Evolutionary conservation across 257 asterid genomes (phyloP), one percentile per base, ranked within the genome.

Genomic region (Fraxinus cuspidata): DNA sequence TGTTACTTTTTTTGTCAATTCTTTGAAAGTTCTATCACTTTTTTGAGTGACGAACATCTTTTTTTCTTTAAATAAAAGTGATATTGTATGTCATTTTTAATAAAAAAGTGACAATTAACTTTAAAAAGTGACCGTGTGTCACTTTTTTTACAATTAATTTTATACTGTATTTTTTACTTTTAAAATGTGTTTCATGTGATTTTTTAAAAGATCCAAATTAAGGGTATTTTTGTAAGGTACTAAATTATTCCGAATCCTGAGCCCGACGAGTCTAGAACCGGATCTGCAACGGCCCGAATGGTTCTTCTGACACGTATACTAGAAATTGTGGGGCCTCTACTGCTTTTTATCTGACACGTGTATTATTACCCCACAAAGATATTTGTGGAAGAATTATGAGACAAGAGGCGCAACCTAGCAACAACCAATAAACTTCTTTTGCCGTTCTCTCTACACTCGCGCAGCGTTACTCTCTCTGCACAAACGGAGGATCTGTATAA

Each of bases 401-500:
- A 19, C 37, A 71, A 2, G 18, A 47, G 56, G 23, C 21, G 65
- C 51, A 38, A 38, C 78, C 28, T 1, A 49, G 25, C 31, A 64
- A 6, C 3, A 16, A 29, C 31, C 31, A 1, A 31, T 31, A 15
- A 3, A 47, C 53, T 15, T 72, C 58, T 16, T 53, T 31, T 3
- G n/a, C 1, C 77, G 37, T 25, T 9, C 44, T 51, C 19, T 10
- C 11, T 67, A 66, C 11, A 35, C 78, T 77, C 74, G 23, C 84
- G 77, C 74, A 72, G 29, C 77, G 40, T 49, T 71, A 13, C 82
- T 68, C 73, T 73, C 71, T 71, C 44, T 38, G 72, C 78, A 70
- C 47, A 72, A 75, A 34, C 49, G 73, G 71, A 74, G 79, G 79
- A 79, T 83, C 80, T 51, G 23, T 19, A 16, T n/a, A 51, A 18